Evolutionary conservation across 2,329 filamentous ascomycete genomes (phyloP).

Genomic region (Alternaria sp.): DNA sequence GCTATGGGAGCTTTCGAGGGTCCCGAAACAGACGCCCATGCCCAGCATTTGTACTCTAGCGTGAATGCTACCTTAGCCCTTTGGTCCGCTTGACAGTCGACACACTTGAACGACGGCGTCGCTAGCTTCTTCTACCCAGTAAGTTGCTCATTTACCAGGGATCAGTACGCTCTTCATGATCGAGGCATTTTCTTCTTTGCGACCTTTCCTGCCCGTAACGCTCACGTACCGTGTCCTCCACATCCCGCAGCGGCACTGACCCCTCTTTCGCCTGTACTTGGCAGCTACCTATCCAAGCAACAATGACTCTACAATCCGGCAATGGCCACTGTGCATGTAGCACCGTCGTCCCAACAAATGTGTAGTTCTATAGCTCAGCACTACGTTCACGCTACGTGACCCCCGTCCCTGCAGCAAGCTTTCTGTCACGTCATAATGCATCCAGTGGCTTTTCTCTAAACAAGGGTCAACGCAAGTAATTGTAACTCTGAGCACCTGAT

Average conservation of each 20-base stretch:
- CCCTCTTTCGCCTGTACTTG: not conserved
- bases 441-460: conserved; percentile 3
- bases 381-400: conserved; percentile 1
- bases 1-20: not conserved
- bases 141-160: not conserved
- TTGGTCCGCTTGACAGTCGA: conserved; percentile 6
- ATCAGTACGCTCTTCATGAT: not conserved
- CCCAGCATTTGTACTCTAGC: not conserved
- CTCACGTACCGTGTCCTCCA: not conserved
- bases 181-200: not conserved
- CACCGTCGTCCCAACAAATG: conserved; percentile 18
- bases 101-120: conserved; percentile 1
- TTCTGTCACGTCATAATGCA: conserved; percentile 13
- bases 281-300: not conserved
- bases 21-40: not conserved
- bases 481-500: not conserved
- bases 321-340: conserved; percentile 10
- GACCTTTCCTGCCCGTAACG: not conserved
- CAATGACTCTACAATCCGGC: conserved; percentile 4
- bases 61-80: not conserved
- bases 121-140: not conserved
- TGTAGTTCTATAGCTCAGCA: conserved; percentile 1
- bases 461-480: conserved; percentile 11
- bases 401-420: conserved; percentile 10
- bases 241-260: conserved; percentile 4